Base-by-base conservation (phyloP, 306 rosid genomes). In the Quercus berberidifolia region DNA sequence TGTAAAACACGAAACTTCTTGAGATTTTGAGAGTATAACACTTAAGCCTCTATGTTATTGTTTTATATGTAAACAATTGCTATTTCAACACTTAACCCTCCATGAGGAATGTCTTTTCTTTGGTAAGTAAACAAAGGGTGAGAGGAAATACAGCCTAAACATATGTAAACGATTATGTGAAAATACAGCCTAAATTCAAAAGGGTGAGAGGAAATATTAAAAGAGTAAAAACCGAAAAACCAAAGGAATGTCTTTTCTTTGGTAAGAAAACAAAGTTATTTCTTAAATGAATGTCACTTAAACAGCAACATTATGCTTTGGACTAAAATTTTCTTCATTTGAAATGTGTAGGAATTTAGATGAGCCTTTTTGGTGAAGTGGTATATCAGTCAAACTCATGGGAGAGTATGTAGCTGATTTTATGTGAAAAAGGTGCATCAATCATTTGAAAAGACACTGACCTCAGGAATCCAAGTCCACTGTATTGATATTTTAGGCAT, bases 391-490 rank as follows among this genome's bases (percentile, higher is more conserved):
- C 68, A 67, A 52, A 35, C 55, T 67, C 73, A 68, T 55, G 21
- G 55, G 71, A 49, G 57, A 20, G 33, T 5, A 7, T 55, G 6
- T 54, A 31, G 23, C 49, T 54, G 54, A 67, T 54, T 77, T 51
- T 20, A 21, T 17, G 28, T 25, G 43, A 67, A 51, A 68, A 56
- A 55, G 64, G 23, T 5, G 43, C 60, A 49, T 77, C 80, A 82
- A 73, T 83, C 80, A 68, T 82, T 74, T 78, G 88, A 83, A 83
- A 79, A 75, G 86, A 87, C 86, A 82, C 43, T 74, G 79, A 69
- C 55, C 77, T 4, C 20, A 70, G 41, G 60, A 68, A 76, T 28
- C 30, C 58, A 57, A 60, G 73, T 28, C 30, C 58, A 57, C 28
- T 79, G 54, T 41, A 12, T 72, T 9, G 63, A 23, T 33, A 60